Base-by-base conservation (phyloP, 23 red algal species). In the Gracilariopsis chorda region DNA sequence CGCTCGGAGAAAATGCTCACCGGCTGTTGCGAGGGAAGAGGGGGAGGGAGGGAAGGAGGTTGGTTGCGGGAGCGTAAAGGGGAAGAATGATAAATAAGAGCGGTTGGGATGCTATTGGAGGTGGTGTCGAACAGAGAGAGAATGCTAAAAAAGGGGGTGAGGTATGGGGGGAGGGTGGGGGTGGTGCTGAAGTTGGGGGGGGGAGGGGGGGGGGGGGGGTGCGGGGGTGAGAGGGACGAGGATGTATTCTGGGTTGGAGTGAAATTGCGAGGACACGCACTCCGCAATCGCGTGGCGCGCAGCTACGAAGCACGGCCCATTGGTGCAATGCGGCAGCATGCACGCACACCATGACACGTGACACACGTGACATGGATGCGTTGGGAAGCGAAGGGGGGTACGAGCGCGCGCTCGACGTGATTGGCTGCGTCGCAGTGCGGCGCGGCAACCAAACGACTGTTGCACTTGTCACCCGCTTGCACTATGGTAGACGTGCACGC, bases 181-280 rank as follows among this genome's bases (percentile, higher is more conserved):
- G 20, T 20, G 56, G 77, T 46, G n/a, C 16, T 32, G 51, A 49
- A 34, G 56, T 46, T 1, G 77, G 30, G 56, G 21, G 37, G 7
- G 52, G 23, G 27, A n/a, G 59, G 19, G 78, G 40, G 29, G 21
- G 76, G 43, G 59, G 78, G 53, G 30, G 35, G 56, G 78, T 20
- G 40, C 28, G 44, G 55, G 28, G 62, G 53, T 61, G 78, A 58
- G 32, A 42, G 48, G 35, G 76, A 37, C 30, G 53, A 19, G 28
- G 36, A 41, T 53, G 34, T 37, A 51, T 41, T 33, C 37, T 37
- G 55, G 40, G 13, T 62, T 33, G 73, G 49, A 56, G 16, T 83
- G 48, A 63, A 80, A 80, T 83, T 59, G 39, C 53, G 78, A 59
- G 59, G 53, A 83, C 78, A 59, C 39, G 52, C 78, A 83, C 28